Evolutionary conservation across 2,329 filamentous ascomycete genomes (phyloP).

Genomic region (Xylariales sp.): DNA sequence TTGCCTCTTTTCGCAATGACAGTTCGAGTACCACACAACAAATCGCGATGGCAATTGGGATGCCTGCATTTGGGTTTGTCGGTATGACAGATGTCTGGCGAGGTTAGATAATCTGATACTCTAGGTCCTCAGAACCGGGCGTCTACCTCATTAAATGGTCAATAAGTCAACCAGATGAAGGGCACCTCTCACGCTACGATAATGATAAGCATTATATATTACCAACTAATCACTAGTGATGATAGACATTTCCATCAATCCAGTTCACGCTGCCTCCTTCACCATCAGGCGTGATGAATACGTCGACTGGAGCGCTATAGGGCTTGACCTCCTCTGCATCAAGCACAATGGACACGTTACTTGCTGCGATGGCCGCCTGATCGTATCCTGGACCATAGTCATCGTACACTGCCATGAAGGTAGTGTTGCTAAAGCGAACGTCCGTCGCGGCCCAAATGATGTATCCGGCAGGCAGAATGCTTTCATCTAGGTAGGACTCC

Average conservation of each 20-base stretch:
- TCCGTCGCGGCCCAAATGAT: constrained; percentile 42
- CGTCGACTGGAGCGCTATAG: not conserved
- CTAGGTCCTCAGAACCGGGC: no score
- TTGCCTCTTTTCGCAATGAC: no score
- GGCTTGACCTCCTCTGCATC: constrained; percentile 22
- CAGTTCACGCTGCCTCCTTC: not conserved
- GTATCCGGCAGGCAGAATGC: constrained; percentile 49
- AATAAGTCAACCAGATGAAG: no score
- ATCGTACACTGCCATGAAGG: constrained; percentile 53
- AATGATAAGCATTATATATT: no score
- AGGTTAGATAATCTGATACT: no score
- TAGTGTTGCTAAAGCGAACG: constrained; percentile 36
- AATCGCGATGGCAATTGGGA: no score
- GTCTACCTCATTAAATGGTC: no score
- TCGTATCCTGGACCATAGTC: constrained; percentile 51
- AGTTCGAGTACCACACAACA: no score
- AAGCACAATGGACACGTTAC: constrained; percentile 42
- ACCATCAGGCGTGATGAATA: constrained; percentile 1
- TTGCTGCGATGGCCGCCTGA: constrained; percentile 34
- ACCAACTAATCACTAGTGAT: no score
- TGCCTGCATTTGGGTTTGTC: no score
- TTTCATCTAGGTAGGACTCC: constrained; percentile 48
- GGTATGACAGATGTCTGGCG: no score
- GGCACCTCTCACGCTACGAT: no score
- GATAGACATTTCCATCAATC: constrained; percentile 6